Evolutionary conservation across 2,329 filamentous ascomycete species (phyloP), one percentile per base, ranked within the genome.

Genomic region (Teratosphaeria zuluensis): DNA sequence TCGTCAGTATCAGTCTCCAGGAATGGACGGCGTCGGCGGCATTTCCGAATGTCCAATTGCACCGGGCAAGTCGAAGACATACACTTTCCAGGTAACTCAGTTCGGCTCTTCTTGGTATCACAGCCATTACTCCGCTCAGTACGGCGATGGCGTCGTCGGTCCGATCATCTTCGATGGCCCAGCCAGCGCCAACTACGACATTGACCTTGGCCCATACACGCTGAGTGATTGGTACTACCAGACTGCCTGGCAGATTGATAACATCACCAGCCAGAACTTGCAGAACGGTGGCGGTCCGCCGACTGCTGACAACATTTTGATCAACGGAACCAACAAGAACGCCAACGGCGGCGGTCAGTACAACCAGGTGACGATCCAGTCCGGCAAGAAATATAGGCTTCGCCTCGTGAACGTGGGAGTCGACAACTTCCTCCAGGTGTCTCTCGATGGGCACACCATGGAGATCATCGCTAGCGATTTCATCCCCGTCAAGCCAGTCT

Each of bases 41-140:
- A 68, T 82, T 28, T 81, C 80, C 11, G 85, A 90, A 69, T 90
- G 66, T 56, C 56, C 59, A 7, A 32, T 58, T 24, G 61, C 56
- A 42, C 56, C 58, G 5, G 60, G 63, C 85, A 65, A 74, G 16
- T 70, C 66, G 7, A 69, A 72, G n/a, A 73, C 68, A 4, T 70
- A 73, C 58, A 77, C 72, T 4, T 78, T 78, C 63, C 72, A 63
- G n/a, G 72, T 59, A 68, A 73, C 0, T 65, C 70, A 74, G 57
- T 73, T 71, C 59, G 73, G 73, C 0, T 68, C 65, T 3, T 69
- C 68, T 0, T 77, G 75, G 73, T 77, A 64, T 33, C 75, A 77
- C 58, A 72, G 69, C 8, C 75, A 77, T 56, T 75, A 71, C 57
- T 69, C 69, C 2, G 65, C 76, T 0, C 76, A 78, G 59, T 64